A percentile compares a stretch with the other conserved stretches of the same genome.
Evolutionary conservation across 306 rosid genomes (phyloP).

Genomic region (Vicia villosa): DNA sequence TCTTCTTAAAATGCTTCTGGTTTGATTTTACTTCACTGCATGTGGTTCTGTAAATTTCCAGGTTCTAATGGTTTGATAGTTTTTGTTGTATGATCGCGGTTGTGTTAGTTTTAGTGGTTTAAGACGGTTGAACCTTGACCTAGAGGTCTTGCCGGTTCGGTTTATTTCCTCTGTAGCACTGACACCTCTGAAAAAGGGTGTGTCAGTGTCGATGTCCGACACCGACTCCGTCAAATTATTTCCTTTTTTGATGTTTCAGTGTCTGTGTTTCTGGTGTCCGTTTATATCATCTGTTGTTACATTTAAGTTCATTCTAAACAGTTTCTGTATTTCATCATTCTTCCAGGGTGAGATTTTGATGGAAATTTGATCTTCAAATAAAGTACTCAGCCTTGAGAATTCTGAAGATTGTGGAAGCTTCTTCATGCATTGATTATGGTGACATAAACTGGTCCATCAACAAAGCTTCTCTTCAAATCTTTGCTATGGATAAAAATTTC

Average conservation of each 20-base stretch:
- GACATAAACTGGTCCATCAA: constrained; percentile 25
- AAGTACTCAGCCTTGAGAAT: constrained; percentile 11
- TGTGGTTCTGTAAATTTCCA: constrained; percentile 8
- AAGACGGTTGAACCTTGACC: no score
- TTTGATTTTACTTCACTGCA: constrained; percentile 11
- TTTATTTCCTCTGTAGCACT: no score
- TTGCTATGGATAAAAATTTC: constrained; percentile 8
- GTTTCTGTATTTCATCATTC: constrained; percentile 24
- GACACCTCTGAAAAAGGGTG: no score
- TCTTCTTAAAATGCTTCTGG: neutral
- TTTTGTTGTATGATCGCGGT: no score
- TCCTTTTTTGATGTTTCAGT: no score
- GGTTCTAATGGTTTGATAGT: no score
- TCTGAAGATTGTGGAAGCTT: constrained; percentile 35
- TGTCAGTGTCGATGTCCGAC: no score
- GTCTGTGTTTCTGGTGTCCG: no score
- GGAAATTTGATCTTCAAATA: constrained; percentile 19
- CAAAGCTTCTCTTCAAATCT: constrained; percentile 27
- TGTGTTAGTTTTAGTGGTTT: no score
- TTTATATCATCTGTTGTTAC: neutral
- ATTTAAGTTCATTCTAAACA: constrained; percentile 11
- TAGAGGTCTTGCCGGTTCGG: no score
- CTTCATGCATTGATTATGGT: constrained; percentile 28
- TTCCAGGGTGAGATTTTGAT: constrained; percentile 35
- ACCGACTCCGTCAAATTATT: no score